Evolutionary conservation across 345 rosid genomes (phyloP), one percentile per base, ranked within the genome.

Genomic region (Salix arbutifolia): DNA sequence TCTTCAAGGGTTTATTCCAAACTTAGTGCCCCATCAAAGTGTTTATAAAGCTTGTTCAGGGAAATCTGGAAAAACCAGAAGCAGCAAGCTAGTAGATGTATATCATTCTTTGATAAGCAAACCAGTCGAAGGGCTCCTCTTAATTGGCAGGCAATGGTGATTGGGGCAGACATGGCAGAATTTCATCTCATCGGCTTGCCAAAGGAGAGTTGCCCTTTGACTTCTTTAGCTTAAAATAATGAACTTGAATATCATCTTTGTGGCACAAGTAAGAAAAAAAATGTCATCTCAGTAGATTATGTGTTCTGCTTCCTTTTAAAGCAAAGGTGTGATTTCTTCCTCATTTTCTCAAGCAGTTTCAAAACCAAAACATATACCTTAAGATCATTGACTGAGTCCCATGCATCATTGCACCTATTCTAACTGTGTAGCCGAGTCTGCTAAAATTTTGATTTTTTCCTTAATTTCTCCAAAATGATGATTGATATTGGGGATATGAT

Each of bases 151-250:
- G 77, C 58, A 58, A 77, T 72, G 52, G 65, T 14, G 75, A 67
- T 61, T 35, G 48, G 2, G 72, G 10, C 44, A 48, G 30, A 7
- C 53, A 17, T 19, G 0, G 35, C 31, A 23, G n/a, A 26, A 71
- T 8, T 21, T 73, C 40, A 67, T 65, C 44, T 61, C 69, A 25
- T n/a, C 53, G 25, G 46, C 79, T 77, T 87, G 90, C 87, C 90
- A 87, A 87, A 83, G 87, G 86, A 85, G 84, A 85, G 88, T 79
- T 85, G 84, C 84, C 88, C 86, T 82, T 26, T 76, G 72, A 80
- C 77, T 85, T 77, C 35, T 84, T 78, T 74, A 30, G 78, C 83
- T 78, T 84, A 84, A 72, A 14, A 3, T 14, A 17, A 71, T 4
- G 13, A 3, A 1, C 58, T 14, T 48, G n/a, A 2, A 61, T 61